Conservation (phyloP, 179 eudicot genomes). For the Silene vulgaris region DNA sequence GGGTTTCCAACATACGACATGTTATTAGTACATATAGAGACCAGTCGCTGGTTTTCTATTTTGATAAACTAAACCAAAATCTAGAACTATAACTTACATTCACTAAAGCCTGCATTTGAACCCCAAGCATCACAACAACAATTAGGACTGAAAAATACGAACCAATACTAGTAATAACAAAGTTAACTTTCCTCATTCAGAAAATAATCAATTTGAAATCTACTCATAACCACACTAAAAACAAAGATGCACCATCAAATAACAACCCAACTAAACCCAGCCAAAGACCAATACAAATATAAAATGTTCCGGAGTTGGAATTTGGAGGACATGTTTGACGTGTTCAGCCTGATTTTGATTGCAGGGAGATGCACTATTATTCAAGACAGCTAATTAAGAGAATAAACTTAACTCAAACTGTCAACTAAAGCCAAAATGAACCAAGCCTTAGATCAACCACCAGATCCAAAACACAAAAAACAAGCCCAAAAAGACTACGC, state of each 20-base stretch:
- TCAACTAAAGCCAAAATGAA: not conserved
- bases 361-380: not conserved
- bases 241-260: not conserved
- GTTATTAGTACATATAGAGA: not conserved
- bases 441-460: not conserved
- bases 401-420: not conserved
- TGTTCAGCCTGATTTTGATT: constrained; percentile 4
- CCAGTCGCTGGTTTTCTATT: not conserved
- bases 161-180: not conserved
- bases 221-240: not conserved
- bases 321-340: not conserved
- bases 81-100: not conserved
- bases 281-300: not conserved
- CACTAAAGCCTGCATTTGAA: not conserved
- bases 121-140: not conserved
- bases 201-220: not conserved
- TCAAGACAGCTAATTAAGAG: not conserved
- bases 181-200: not conserved
- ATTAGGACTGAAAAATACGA: not conserved
- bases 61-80: not conserved
- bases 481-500: not conserved
- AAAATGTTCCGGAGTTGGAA: not conserved
- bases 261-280: not conserved
- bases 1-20: not conserved
- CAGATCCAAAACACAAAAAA: not conserved